These are phyloP conservation scores for Aspergillus ochraceoroseus DNA, from an alignment of 2,329 filamentous ascomycete species.

Conservation along the genomic window DNA sequence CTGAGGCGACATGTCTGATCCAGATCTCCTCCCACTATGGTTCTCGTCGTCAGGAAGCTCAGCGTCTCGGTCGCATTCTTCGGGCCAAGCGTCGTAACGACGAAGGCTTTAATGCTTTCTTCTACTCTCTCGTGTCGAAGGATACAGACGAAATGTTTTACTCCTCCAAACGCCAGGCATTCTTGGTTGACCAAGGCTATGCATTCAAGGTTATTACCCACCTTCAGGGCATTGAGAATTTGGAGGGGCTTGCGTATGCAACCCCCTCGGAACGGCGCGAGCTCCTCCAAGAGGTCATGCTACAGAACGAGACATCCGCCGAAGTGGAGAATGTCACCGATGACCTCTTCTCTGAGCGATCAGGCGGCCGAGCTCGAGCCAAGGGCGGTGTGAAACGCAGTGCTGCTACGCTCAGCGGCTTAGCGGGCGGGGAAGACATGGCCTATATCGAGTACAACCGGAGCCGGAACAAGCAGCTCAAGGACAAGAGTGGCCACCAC, in stretches of 20 bases:
- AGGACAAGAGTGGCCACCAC: conserved; percentile 56
- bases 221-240: conserved; percentile 81
- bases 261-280: conserved; percentile 76
- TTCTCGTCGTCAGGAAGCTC: conserved; percentile 92
- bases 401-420: conserved; percentile 76
- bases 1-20: conserved; percentile 92
- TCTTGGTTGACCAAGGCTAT: conserved; percentile 95
- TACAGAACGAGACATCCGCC: conserved; percentile 73
- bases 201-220: conserved; percentile 99
- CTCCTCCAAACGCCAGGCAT: conserved; percentile 92
- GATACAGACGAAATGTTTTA: conserved; percentile 98
- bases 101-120: conserved; percentile 98
- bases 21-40: conserved; percentile 98
- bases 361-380: conserved; percentile 41
- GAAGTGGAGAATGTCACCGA: conserved; percentile 67
- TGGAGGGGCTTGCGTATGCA: conserved; percentile 72
- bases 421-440: conserved; percentile 93
- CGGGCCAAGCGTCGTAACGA: conserved; percentile 94
- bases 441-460: conserved; percentile 86
- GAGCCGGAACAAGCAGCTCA: conserved; percentile 62
- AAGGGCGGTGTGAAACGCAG: conserved; percentile 67
- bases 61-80: conserved; percentile 85
- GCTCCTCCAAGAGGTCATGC: conserved; percentile 78
- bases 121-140: conserved; percentile 95
- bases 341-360: conserved; percentile 60